Evolutionary conservation across 148 eudicot species (phyloP), one percentile per base, ranked within the genome.

Genomic region (Rhododendron ovatum): DNA sequence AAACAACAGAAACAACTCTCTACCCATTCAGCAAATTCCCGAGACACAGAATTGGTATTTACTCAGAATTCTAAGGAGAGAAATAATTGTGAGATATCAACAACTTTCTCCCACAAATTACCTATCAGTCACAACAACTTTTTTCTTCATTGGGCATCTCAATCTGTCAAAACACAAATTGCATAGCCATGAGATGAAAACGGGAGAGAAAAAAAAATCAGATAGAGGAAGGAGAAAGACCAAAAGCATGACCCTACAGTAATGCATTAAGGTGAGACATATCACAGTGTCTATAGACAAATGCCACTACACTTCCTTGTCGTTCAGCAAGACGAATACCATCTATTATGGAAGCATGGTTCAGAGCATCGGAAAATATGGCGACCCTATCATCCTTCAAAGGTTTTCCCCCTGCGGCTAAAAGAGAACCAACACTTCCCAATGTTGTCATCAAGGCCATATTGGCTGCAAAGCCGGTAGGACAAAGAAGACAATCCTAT

Each of bases 401-500:
- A 73, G 94, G 94, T 86, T 86, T 94, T 73, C 80, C 90, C 50
- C 91, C 91, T 48, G 87, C 78, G 50, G 94, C 91, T 83, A 89
- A 87, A 48, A 97, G 93, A 80, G 94, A 92, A 82, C 95, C 94
- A 91, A 95, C 83, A 87, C 92, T 92, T 91, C 98, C 99, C 63
- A 95, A 59, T 28, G 98, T 91, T 82, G 96, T 97, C 95, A 97
- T 95, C 85, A 95, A 85, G 83, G 99, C 99, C 98, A 95, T 95
- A 88, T 97, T 97, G 83, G 99, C 98, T 80, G 98, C 93, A 91
- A 97, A 95, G 84, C 98, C 99, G 82, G 99, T 97, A 61, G 99
- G 99, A 92, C 99, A 97, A 87, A 97, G 95, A 91, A 97, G 98
- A 95, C 95, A 97, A 90, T 97, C 99, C 99, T 97, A 91, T 86